phyloP scores from a whole-genome alignment of 345 rosid species.

The Murraya koenigii region DNA sequence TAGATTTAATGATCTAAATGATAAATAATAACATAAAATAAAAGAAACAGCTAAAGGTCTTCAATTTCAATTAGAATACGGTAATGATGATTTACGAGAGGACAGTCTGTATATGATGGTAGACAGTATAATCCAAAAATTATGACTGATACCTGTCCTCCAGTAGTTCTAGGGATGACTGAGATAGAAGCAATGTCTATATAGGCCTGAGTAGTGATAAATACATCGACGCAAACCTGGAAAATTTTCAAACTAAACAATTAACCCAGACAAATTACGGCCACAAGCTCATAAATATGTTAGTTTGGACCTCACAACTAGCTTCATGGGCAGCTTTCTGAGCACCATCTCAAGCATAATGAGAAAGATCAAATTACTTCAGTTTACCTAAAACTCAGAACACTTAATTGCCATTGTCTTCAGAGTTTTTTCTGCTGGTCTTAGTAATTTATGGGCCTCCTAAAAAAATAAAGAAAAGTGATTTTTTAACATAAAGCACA shows the following conservation, averaged over 20 bases:
- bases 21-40: not conserved
- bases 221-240: constrained; percentile 92
- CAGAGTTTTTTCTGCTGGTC: constrained; percentile 78
- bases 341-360: not conserved
- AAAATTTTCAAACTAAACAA: constrained; percentile 17
- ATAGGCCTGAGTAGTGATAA: constrained; percentile 76
- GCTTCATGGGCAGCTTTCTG: not conserved
- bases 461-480: constrained; percentile 28
- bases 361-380: constrained; percentile 3
- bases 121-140: not conserved
- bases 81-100: not conserved
- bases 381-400: constrained; percentile 85
- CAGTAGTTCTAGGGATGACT: constrained; percentile 84
- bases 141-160: constrained; percentile 69
- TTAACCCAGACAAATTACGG: constrained; percentile 1
- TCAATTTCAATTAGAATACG: not conserved
- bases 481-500: not conserved
- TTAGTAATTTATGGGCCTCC: constrained; percentile 94
- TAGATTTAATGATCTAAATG: not conserved
- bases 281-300: not conserved
- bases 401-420: constrained; percentile 90
- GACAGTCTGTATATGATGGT: not conserved
- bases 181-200: constrained; percentile 88
- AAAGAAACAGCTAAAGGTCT: not conserved
- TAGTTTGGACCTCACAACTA: constrained; percentile 1